phyloP scores from a whole-genome alignment of 768 basidiomycete species.

The Mycena rosella region DNA sequence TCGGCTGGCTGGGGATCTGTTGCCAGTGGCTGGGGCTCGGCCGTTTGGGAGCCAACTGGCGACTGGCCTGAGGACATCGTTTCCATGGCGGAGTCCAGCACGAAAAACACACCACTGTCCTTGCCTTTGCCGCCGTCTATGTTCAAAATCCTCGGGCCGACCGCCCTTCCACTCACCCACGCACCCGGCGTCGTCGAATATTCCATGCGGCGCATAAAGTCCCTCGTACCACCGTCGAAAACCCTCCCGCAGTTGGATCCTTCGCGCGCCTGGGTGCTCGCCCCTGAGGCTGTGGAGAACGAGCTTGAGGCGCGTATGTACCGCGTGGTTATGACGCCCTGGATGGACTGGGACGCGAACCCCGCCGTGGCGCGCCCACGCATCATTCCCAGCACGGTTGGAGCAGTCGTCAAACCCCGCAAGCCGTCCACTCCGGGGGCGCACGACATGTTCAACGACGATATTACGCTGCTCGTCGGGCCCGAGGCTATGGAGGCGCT shows the following conservation, averaged over 20 bases:
- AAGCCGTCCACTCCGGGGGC: neutral
- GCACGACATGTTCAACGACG: slow-evolving; percentile 33
- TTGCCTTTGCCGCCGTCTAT: slow-evolving; percentile 42
- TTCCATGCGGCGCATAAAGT: slow-evolving; percentile 69
- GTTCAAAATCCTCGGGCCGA: slow-evolving; percentile 64
- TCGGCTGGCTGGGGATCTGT: neutral
- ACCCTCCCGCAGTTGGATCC: neutral
- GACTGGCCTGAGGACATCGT: too few relatives aligned
- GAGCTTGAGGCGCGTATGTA: slow-evolving; percentile 42
- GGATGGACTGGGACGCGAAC: neutral
- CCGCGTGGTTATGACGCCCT: slow-evolving; percentile 48
- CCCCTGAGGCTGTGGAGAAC: slow-evolving; percentile 51
- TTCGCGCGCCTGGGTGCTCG: slow-evolving; percentile 17
- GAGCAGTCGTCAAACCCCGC: too few relatives aligned
- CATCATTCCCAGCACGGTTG: too few relatives aligned
- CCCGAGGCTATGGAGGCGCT: slow-evolving; percentile 32
- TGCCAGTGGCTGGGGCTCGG: neutral
- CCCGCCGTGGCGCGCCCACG: neutral
- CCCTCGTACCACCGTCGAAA: slow-evolving; percentile 40
- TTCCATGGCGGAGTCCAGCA: neutral
- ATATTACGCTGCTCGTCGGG: slow-evolving; percentile 46
- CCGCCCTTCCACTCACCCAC: slow-evolving; percentile 71
- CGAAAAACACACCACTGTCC: neutral
- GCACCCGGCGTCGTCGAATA: slow-evolving; percentile 74
- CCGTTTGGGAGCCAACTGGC: neutral